A percentile compares a stretch with the other conserved stretches of the same genome.
These are phyloP conservation scores for Aspergillus cristatus DNA, from an alignment of 495 filamentous ascomycete species.

Conservation along the genomic window DNA sequence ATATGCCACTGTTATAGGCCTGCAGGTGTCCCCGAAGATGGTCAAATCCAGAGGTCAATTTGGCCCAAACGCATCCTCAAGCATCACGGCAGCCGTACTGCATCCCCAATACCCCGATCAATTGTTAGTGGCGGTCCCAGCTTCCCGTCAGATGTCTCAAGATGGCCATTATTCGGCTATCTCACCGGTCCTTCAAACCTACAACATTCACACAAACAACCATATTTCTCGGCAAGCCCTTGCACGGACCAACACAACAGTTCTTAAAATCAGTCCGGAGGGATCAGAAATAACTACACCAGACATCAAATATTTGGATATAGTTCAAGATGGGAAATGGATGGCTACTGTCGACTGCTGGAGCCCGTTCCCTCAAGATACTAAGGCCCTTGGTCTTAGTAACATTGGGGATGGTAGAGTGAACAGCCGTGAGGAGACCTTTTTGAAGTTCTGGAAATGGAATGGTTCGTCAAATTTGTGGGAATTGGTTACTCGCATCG, in stretches of 20 bases:
- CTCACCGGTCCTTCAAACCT: constrained; percentile 65
- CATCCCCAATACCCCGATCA: constrained; percentile 48
- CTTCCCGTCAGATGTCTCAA: constrained; percentile 32
- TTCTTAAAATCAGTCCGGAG: constrained; percentile 61
- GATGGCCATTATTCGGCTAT: constrained; percentile 18
- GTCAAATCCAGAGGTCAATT: constrained; percentile 11
- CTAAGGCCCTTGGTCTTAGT: constrained; percentile 41
- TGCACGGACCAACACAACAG: constrained; percentile 77
- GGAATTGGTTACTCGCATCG: constrained; percentile 71
- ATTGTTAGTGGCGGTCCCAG: constrained; percentile 53
- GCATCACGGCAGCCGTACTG: constrained; percentile 28
- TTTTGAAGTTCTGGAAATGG: constrained; percentile 88
- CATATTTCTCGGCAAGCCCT: constrained; percentile 78
- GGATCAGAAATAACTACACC: constrained; percentile 61
- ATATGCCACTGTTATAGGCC: constrained; percentile 68
- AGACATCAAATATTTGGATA: constrained; percentile 58
- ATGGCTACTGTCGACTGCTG: constrained; percentile 87
- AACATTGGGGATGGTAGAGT: constrained; percentile 11
- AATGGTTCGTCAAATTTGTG: constrained; percentile 50
- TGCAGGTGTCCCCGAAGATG: constrained; percentile 48
- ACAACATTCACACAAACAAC: constrained; percentile 62
- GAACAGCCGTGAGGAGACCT: constrained; percentile 51
- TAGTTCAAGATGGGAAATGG: constrained; percentile 78
- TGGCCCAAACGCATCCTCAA: constrained; percentile 7
- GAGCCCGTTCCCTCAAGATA: constrained; percentile 59